Evolutionary conservation across 257 asterid genomes (phyloP).

Genomic region (Scutellaria minor): DNA sequence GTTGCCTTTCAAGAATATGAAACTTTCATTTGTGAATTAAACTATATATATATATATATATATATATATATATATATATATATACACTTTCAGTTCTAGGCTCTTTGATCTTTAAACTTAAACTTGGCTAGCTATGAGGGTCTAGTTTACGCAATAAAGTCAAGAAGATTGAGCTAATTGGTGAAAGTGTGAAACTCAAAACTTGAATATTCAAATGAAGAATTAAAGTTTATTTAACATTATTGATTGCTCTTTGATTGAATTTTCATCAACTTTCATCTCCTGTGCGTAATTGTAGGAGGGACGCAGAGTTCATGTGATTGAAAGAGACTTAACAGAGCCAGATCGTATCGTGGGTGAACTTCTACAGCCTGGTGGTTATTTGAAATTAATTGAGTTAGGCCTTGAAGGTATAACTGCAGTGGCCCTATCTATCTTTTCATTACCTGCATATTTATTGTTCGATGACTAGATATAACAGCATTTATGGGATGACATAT

Average conservation of each 20-base stretch:
- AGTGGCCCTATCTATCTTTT: conserved; percentile 22
- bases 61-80: not conserved
- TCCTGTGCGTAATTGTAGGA: conserved; percentile 47
- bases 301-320: conserved; percentile 72
- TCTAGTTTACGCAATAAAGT: not conserved
- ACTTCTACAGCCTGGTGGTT: conserved; percentile 87
- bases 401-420: conserved; percentile 67
- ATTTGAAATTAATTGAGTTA: conserved; percentile 70
- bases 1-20: conserved; percentile 16
- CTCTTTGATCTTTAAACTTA: not conserved
- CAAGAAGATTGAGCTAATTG: not conserved
- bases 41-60: not conserved
- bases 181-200: conserved; percentile 9
- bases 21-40: conserved; percentile 7
- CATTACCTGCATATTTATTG: conserved; percentile 14
- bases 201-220: conserved; percentile 14
- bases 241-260: not conserved
- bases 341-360: conserved; percentile 89
- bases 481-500: conserved; percentile 27
- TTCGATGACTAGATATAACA: not conserved
- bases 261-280: conserved; percentile 5
- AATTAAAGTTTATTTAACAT: not conserved
- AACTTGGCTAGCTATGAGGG: conserved; percentile 6
- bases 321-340: conserved; percentile 79
- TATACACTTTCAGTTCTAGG: not conserved